These are phyloP conservation scores for Passalora sequoiae DNA, from an alignment of 2,329 filamentous ascomycete genomes.

Conservation along the genomic window DNA sequence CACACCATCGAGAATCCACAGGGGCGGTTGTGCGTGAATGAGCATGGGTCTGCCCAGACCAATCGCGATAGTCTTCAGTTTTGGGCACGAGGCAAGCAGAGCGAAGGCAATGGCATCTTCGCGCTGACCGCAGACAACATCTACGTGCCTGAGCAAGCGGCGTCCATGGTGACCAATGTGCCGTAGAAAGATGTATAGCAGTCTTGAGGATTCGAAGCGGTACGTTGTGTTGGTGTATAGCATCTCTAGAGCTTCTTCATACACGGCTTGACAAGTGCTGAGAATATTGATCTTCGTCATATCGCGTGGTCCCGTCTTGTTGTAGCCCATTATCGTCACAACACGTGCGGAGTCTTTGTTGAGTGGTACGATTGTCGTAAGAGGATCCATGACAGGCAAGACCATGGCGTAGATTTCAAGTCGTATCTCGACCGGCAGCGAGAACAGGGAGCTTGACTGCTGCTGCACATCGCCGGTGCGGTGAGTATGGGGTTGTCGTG, in stretches of 20 bases:
- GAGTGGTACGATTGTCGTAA: conserved; percentile 23
- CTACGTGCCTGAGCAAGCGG: conserved; percentile 20
- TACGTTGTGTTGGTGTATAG: conserved; percentile 46
- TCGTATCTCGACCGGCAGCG: conserved; percentile 56
- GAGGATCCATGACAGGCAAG: conserved; percentile 27
- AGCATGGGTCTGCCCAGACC: conserved; percentile 23
- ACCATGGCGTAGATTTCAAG: conserved; percentile 52
- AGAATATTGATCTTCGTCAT: conserved; percentile 42
- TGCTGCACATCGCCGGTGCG: background rate
- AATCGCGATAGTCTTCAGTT: conserved; percentile 24
- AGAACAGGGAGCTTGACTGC: conserved; percentile 34
- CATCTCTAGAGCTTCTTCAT: conserved; percentile 41
- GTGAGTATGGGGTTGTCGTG: background rate
- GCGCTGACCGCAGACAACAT: conserved; percentile 25
- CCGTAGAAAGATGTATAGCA: conserved; percentile 42
- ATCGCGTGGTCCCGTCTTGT: conserved; percentile 29
- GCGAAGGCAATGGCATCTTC: conserved; percentile 32
- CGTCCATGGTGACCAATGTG: conserved; percentile 28
- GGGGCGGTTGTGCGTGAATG: conserved; percentile 14
- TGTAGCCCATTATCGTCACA: conserved; percentile 22
- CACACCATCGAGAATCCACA: conserved; percentile 29
- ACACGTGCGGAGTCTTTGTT: conserved; percentile 27
- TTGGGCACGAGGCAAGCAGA: conserved; percentile 26
- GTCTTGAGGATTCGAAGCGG: conserved; percentile 40
- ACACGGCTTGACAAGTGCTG: conserved; percentile 38